Evolutionary conservation across 352 stramenopile species (phyloP).

Genomic region (Pythium phragmiticola): DNA sequence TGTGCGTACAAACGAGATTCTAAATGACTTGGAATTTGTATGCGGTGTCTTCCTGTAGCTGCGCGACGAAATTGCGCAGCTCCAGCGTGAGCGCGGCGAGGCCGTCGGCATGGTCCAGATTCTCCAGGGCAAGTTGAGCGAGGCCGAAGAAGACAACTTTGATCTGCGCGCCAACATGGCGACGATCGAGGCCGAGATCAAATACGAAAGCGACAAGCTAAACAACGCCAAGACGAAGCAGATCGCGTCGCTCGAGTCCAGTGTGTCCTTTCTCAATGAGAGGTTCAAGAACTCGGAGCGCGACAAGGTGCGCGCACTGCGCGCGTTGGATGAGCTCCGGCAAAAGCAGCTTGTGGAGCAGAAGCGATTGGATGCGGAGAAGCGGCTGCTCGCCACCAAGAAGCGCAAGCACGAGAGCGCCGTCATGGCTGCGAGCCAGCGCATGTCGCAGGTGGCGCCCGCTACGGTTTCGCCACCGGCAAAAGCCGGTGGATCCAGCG

Average conservation of each 20-base stretch:
- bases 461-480: background rate
- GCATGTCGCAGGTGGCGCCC: constrained; percentile 21
- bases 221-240: constrained; percentile 43
- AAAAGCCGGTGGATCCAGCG: background rate
- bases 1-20: no score
- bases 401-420: constrained; percentile 59
- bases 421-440: constrained; percentile 49
- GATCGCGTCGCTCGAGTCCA: constrained; percentile 53
- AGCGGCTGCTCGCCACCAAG: constrained; percentile 59
- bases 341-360: constrained; percentile 54
- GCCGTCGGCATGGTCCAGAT: constrained; percentile 57
- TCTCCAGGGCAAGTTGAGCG: constrained; percentile 40
- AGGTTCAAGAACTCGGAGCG: constrained; percentile 64
- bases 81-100: constrained; percentile 55
- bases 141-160: constrained; percentile 63
- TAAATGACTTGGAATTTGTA: no score
- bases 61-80: constrained; percentile 33
- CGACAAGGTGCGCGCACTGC: constrained; percentile 43
- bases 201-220: constrained; percentile 40
- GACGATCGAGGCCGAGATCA: constrained; percentile 50
- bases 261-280: constrained; percentile 47
- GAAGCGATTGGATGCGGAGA: constrained; percentile 69
- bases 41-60: constrained; percentile 18
- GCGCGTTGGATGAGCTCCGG: constrained; percentile 57
- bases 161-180: constrained; percentile 54